Percentiles rank a stretch among this genome's conserved stretches.
Evolutionary conservation across 2,329 filamentous ascomycete genomes (phyloP).

Genomic region (Clathrospora elynae): DNA sequence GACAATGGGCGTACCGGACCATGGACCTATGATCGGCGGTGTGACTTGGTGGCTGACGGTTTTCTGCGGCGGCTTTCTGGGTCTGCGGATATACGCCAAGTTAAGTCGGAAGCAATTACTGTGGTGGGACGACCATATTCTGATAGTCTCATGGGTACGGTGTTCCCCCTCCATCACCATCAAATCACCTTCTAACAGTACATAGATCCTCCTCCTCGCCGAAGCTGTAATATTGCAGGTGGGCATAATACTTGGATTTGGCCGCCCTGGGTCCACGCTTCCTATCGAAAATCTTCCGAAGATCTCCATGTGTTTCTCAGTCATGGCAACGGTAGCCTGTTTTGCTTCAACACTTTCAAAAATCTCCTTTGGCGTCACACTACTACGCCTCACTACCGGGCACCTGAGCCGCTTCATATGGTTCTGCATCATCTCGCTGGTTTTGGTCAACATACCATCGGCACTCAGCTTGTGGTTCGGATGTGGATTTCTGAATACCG

Average conservation of each 20-base stretch:
- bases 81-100: conserved; percentile 36
- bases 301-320: conserved; percentile 26
- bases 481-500: too few species aligned
- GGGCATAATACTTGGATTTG: conserved; percentile 29
- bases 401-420: conserved; percentile 24
- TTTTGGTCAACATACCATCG: conserved; percentile 34
- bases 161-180: neutral
- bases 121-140: conserved; percentile 41
- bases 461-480: conserved; percentile 31
- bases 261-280: too few species aligned
- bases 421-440: conserved; percentile 33
- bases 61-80: conserved; percentile 29
- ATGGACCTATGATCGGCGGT: conserved; percentile 31
- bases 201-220: conserved; percentile 29
- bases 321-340: conserved; percentile 31
- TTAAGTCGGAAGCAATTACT: conserved; percentile 29
- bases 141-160: conserved; percentile 34
- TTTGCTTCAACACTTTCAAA: conserved; percentile 35
- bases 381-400: conserved; percentile 29
- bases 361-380: conserved; percentile 37
- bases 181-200: conserved; percentile 2
- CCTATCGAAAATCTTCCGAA: conserved; percentile 27
- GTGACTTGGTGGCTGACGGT: conserved; percentile 34
- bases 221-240: conserved; percentile 28
- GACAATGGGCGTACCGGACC: conserved; percentile 25